phyloP scores from a whole-genome alignment of 1,139 yeast genomes.

The Yamadazyma mexicana region DNA sequence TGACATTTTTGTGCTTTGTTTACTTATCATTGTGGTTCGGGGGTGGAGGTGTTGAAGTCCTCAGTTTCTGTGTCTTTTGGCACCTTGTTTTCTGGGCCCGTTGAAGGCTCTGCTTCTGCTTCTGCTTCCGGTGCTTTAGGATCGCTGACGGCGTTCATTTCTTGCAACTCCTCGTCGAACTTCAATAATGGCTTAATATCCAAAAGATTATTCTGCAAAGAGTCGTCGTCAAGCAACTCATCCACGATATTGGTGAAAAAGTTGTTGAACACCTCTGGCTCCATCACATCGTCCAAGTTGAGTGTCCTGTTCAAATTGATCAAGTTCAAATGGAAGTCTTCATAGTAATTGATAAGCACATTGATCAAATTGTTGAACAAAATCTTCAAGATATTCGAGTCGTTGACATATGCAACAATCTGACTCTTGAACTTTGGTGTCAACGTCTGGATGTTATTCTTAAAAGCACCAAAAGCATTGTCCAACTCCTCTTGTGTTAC shows the following conservation, averaged over 20 bases:
- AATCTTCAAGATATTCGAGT: constrained; percentile 30
- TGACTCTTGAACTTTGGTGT: constrained; percentile 58
- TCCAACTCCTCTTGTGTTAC: constrained; percentile 14
- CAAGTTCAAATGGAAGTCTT: constrained; percentile 25
- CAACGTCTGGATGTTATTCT: constrained; percentile 48
- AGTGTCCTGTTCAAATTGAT: constrained; percentile 17
- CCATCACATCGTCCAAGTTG: constrained; percentile 40
- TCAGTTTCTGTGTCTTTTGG: no score
- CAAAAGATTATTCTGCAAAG: constrained; percentile 13
- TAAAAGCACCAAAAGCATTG: constrained; percentile 38
- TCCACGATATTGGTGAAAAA: constrained; percentile 31
- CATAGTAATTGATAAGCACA: constrained; percentile 32
- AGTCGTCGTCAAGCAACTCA: constrained; percentile 14
- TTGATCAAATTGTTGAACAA: constrained; percentile 33
- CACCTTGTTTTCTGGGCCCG: background rate
- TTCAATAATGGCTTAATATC: constrained; percentile 18
- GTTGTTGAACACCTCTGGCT: constrained; percentile 54
- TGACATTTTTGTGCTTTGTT: no score
- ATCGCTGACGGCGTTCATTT: no score
- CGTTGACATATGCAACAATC: constrained; percentile 48
- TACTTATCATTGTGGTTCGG: no score
- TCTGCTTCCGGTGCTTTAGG: no score
- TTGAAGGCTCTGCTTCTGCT: no score
- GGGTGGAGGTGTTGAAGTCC: background rate
- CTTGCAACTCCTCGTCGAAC: constrained; percentile 15